Evolutionary conservation across 2,329 filamentous ascomycete species (phyloP).

Genomic region (Aspergillus versicolor): DNA sequence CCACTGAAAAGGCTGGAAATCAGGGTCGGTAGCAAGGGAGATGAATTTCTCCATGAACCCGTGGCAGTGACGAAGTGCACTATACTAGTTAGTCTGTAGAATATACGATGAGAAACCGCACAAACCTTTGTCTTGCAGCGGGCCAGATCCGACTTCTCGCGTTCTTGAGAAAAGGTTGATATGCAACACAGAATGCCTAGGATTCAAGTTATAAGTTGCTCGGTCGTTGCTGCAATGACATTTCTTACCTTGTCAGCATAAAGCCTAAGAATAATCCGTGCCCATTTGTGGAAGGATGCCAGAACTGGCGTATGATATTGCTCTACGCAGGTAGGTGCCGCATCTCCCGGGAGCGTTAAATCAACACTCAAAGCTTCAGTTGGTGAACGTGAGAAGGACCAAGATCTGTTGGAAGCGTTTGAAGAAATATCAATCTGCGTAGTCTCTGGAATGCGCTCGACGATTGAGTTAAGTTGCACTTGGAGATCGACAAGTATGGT

Average conservation of each 20-base stretch:
- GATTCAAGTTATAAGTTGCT: not conserved
- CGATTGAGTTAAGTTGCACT: constrained; percentile 42
- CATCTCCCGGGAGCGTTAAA: constrained; percentile 36
- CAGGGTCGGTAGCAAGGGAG: constrained; percentile 46
- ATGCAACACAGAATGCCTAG: constrained; percentile 48
- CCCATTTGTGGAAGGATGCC: constrained; percentile 49
- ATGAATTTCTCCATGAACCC: constrained; percentile 52
- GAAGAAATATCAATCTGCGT: constrained; percentile 23
- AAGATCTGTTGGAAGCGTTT: constrained; percentile 19
- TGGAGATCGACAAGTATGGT: constrained; percentile 43
- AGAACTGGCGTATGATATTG: constrained; percentile 46
- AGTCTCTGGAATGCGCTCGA: constrained; percentile 43
- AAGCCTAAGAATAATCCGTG: constrained; percentile 44
- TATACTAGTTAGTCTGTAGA: constrained; percentile 15
- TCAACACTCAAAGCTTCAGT: constrained; percentile 26
- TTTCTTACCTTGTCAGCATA: constrained; percentile 43
- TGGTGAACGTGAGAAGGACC: constrained; percentile 30
- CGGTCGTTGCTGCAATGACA: not conserved
- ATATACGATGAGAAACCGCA: not conserved
- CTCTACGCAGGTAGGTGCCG: constrained; percentile 36
- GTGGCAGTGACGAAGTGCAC: constrained; percentile 48
- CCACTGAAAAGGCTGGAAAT: constrained; percentile 51
- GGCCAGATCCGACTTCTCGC: constrained; percentile 49
- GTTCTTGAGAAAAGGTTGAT: constrained; percentile 50
- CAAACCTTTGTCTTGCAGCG: constrained; percentile 45